Evolutionary conservation across 495 filamentous ascomycete genomes (phyloP).

Genomic region (Penicillium diatomitis): DNA sequence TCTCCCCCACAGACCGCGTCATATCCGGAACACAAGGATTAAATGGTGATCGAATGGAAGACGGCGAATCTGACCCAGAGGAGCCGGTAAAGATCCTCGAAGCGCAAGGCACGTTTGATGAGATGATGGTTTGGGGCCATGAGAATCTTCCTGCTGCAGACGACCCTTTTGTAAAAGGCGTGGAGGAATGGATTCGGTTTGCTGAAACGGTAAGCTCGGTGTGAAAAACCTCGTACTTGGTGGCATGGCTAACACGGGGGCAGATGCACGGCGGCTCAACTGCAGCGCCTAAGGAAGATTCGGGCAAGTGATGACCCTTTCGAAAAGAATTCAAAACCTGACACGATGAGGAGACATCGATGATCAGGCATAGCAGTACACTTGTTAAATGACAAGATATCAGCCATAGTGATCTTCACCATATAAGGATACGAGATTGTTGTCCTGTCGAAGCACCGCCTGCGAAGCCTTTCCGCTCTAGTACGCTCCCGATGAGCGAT

Average conservation of each 20-base stretch:
- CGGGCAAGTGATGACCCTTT: too few relatives aligned
- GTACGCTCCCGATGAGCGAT: too few relatives aligned
- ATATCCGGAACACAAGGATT: conserved; percentile 16
- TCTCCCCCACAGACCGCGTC: conserved; percentile 27
- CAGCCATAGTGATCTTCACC: too few relatives aligned
- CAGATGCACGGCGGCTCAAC: conserved; percentile 24
- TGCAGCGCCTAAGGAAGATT: too few relatives aligned
- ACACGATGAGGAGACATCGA: too few relatives aligned
- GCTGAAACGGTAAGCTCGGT: conserved; percentile 47
- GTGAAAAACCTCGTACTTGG: background rate
- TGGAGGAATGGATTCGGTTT: conserved; percentile 80
- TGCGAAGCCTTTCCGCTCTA: too few relatives aligned
- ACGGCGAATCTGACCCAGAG: conserved; percentile 25
- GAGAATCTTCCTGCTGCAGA: conserved; percentile 59
- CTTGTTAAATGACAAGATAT: too few relatives aligned
- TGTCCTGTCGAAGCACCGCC: too few relatives aligned
- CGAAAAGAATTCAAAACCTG: too few relatives aligned
- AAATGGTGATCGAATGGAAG: conserved; percentile 37
- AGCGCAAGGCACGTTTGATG: conserved; percentile 60
- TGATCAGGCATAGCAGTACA: too few relatives aligned
- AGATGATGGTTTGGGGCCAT: conserved; percentile 78
- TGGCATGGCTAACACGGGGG: background rate
- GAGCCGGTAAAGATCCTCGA: conserved; percentile 52
- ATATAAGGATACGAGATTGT: too few relatives aligned
- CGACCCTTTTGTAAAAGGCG: conserved; percentile 56